These are phyloP conservation scores for Triadica sebifera DNA, from an alignment of 345 rosid species.

Conservation along the genomic window DNA sequence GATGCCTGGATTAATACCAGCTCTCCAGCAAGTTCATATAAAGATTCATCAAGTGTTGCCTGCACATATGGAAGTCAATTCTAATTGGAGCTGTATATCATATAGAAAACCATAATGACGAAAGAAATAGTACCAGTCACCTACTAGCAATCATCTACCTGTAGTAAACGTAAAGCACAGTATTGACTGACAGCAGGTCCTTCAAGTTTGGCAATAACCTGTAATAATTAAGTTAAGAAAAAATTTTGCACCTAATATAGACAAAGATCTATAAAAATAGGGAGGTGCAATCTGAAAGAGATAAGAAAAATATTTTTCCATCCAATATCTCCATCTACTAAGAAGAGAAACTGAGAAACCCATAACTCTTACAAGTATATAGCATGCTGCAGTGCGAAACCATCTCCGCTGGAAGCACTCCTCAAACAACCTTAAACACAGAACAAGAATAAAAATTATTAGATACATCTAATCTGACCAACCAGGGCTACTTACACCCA, in stretches of 20 bases:
- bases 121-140: neutral
- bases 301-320: neutral
- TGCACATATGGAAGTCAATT: slow-evolving; percentile 39
- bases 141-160: slow-evolving; percentile 43
- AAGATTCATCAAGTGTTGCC: slow-evolving; percentile 95
- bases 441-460: slow-evolving; percentile 15
- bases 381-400: slow-evolving; percentile 99
- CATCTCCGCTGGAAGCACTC: slow-evolving; percentile 98
- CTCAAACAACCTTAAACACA: slow-evolving; percentile 69
- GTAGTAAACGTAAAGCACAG: slow-evolving; percentile 85
- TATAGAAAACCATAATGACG: slow-evolving; percentile 5
- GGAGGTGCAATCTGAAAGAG: neutral
- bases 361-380: slow-evolving; percentile 73
- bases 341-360: slow-evolving; percentile 16
- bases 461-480: neutral
- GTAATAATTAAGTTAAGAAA: slow-evolving; percentile 18
- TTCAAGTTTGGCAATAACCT: slow-evolving; percentile 98
- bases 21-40: slow-evolving; percentile 99
- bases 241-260: neutral
- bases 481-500: neutral
- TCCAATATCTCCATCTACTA: neutral
- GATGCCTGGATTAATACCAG: slow-evolving; percentile 51
- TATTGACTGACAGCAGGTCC: slow-evolving; percentile 98
- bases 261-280: neutral
- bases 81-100: slow-evolving; percentile 17